These are phyloP conservation scores for Collybia sp. DNA, from an alignment of 768 basidiomycete species.

Conservation along the genomic window DNA sequence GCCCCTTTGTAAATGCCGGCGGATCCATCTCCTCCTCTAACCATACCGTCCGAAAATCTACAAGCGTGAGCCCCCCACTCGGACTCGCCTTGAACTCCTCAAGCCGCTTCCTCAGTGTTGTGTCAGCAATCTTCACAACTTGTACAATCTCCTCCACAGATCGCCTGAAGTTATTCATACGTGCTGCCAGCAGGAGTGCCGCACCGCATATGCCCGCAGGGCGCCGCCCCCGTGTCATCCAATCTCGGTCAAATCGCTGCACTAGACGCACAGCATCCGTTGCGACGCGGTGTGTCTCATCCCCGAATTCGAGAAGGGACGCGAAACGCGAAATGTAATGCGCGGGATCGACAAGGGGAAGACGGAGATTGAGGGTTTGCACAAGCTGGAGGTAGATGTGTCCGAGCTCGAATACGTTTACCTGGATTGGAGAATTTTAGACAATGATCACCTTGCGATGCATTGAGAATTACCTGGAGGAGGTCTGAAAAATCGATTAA, in stretches of 20 bases:
- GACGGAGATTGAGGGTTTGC: slow-evolving; percentile 76
- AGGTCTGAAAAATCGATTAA: slow-evolving; percentile 98
- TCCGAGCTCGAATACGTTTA: slow-evolving; percentile 97
- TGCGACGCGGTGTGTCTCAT: slow-evolving; percentile 88
- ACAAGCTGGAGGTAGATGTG: slow-evolving; percentile 94
- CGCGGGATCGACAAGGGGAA: slow-evolving; percentile 91
- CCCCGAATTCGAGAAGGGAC: slow-evolving; percentile 91
- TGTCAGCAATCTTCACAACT: slow-evolving; percentile 98
- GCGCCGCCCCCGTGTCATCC: slow-evolving; percentile 94
- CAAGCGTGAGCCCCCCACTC: slow-evolving; percentile 79
- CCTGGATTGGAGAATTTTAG: slow-evolving; percentile 36
- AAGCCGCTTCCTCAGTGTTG: slow-evolving; percentile 86
- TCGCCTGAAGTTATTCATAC: slow-evolving; percentile 97
- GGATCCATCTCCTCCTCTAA: slow-evolving; percentile 90
- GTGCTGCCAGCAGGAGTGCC: slow-evolving; percentile 87
- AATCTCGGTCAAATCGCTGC: slow-evolving; percentile 89
- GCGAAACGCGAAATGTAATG: slow-evolving; percentile 97
- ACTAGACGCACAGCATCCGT: slow-evolving; percentile 93
- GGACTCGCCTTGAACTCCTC: slow-evolving; percentile 93
- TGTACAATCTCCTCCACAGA: slow-evolving; percentile 96
- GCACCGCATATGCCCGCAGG: slow-evolving; percentile 98
- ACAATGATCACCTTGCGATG: not conserved
- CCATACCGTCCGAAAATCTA: slow-evolving; percentile 89
- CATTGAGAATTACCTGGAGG: slow-evolving; percentile 55
- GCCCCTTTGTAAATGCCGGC: slow-evolving; percentile 80